Percentiles rank a stretch among this genome's conserved stretches.
These are phyloP conservation scores for Isabelozyma heimii DNA, from an alignment of 805 yeast species.

Conservation along the genomic window DNA sequence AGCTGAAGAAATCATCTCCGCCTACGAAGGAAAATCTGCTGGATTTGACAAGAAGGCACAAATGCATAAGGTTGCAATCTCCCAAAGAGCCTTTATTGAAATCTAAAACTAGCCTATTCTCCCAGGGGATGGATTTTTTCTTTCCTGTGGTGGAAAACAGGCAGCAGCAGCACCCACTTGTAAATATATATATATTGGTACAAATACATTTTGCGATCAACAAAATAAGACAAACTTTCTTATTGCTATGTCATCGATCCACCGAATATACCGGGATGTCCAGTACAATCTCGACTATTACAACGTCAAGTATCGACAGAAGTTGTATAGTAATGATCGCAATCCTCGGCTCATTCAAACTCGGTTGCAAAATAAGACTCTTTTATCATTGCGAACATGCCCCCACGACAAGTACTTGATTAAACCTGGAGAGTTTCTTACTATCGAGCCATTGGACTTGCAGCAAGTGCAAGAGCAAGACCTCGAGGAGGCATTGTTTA, in stretches of 20 bases:
- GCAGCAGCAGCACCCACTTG: too few species aligned
- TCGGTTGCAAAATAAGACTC: conserved; percentile 26
- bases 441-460: neutral
- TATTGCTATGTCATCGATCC: conserved; percentile 4
- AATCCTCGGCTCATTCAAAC: conserved; percentile 38
- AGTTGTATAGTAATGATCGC: conserved; percentile 35
- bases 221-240: neutral
- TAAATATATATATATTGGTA: neutral
- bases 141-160: neutral
- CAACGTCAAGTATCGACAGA: conserved; percentile 31
- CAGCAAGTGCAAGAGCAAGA: too few species aligned
- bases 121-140: neutral
- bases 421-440: conserved; percentile 31
- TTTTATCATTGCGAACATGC: conserved; percentile 37
- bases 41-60: conserved; percentile 81
- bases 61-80: conserved; percentile 83
- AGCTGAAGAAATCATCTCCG: conserved; percentile 83
- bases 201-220: neutral
- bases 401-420: conserved; percentile 30
- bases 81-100: conserved; percentile 78
- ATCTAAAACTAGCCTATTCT: conserved; percentile 9
- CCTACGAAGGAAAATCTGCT: conserved; percentile 72
- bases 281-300: conserved; percentile 32
- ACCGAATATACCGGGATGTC: conserved; percentile 16
- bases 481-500: neutral